A percentile compares a stretch with the other conserved stretches of the same genome.
Conservation (phyloP, 2,329 filamentous ascomycete genomes). For the Botrytis aclada region DNA sequence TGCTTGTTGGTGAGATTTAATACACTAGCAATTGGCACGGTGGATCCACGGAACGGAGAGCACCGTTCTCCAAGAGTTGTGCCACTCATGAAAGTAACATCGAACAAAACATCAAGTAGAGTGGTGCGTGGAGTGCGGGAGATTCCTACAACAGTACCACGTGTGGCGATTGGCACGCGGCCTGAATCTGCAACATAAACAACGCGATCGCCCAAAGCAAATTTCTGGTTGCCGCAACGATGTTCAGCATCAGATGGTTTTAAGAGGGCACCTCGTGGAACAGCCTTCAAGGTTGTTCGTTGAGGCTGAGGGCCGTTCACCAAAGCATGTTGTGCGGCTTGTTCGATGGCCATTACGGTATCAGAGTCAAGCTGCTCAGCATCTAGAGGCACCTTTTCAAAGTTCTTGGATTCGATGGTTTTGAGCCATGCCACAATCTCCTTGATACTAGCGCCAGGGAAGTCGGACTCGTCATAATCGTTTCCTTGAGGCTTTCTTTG, state of each 20-base stretch:
- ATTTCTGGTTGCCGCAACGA: conserved; percentile 79
- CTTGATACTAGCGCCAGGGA: conserved; percentile 81
- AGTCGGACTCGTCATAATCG: conserved; percentile 78
- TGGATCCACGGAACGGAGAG: conserved; percentile 89
- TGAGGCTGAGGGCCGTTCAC: conserved; percentile 52
- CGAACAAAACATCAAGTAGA: conserved; percentile 89
- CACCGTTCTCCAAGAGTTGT: conserved; percentile 88
- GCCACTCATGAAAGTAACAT: conserved; percentile 94
- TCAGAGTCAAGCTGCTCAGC: conserved; percentile 94
- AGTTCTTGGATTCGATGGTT: conserved; percentile 82
- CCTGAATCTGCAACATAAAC: conserved; percentile 91
- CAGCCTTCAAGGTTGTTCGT: conserved; percentile 69
- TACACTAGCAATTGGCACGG: conserved; percentile 81
- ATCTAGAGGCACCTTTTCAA: conserved; percentile 93
- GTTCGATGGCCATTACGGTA: conserved; percentile 76
- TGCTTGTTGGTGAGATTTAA: conserved; percentile 84
- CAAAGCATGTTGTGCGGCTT: conserved; percentile 64
- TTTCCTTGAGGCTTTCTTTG: conserved; percentile 81
- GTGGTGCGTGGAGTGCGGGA: conserved; percentile 81
- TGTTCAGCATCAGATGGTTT: conserved; percentile 97
- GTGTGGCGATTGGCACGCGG: conserved; percentile 87
- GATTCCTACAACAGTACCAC: conserved; percentile 91
- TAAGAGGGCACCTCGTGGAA: conserved; percentile 82
- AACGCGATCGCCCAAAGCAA: conserved; percentile 82
- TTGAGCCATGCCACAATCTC: conserved; percentile 95